Evolutionary conservation across 495 filamentous ascomycete species (phyloP).

Genomic region (Neurospora pannonica): DNA sequence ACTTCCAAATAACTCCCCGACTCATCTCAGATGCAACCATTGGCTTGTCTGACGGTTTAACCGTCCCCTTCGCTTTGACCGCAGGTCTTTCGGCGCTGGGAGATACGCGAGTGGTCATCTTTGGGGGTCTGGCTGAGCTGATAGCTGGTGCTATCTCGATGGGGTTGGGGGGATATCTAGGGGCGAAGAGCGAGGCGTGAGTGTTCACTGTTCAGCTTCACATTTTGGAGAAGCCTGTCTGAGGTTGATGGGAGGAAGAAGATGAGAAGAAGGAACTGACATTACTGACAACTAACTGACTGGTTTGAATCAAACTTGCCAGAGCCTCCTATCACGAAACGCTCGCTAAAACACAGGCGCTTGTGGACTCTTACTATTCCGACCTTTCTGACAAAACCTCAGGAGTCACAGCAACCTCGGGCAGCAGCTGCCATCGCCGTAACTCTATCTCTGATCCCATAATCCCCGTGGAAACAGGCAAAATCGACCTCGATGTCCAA

Average conservation of each 20-base stretch:
- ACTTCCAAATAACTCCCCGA: conserved; percentile 15
- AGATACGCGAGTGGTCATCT: conserved; percentile 48
- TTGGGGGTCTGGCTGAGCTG: conserved; percentile 57
- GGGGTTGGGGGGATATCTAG: conserved; percentile 55
- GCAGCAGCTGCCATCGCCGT: background rate
- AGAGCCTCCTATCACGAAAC: conserved; percentile 13
- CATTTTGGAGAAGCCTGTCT: no score
- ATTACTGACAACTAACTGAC: background rate
- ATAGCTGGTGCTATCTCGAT: conserved; percentile 55
- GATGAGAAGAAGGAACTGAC: background rate
- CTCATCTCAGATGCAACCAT: conserved; percentile 41
- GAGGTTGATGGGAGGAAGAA: background rate
- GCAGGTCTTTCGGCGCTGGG: conserved; percentile 48
- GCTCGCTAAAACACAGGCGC: conserved; percentile 1
- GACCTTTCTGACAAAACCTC: background rate
- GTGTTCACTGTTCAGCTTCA: background rate
- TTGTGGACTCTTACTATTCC: background rate
- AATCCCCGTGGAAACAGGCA: background rate
- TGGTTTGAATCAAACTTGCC: background rate
- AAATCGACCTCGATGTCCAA: background rate
- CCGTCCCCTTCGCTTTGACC: conserved; percentile 52
- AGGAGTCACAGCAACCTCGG: background rate
- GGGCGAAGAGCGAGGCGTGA: conserved; percentile 34
- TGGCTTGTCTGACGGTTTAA: conserved; percentile 50
- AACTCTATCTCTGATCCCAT: background rate